phyloP scores from a whole-genome alignment of 2,329 filamentous ascomycete genomes.

The Acrocalymma vagum region DNA sequence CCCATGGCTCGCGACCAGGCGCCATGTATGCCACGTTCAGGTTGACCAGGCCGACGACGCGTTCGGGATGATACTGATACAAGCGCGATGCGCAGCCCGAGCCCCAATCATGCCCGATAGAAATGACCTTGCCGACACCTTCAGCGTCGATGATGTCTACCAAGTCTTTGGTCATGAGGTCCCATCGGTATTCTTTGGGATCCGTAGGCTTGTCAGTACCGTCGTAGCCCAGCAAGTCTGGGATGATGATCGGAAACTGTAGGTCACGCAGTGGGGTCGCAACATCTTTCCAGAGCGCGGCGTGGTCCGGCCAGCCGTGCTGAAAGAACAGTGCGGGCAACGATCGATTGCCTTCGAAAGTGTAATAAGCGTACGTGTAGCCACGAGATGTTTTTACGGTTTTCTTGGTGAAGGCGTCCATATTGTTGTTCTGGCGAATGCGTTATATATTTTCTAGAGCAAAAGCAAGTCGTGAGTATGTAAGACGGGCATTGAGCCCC shows the following conservation, averaged over 20 bases:
- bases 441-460: too few species aligned
- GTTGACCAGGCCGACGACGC: conserved; percentile 53
- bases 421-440: too few species aligned
- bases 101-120: conserved; percentile 63
- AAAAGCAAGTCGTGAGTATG: too few species aligned
- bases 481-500: too few species aligned
- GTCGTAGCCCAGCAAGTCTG: conserved; percentile 50
- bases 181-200: conserved; percentile 26
- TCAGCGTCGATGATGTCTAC: conserved; percentile 37
- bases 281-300: conserved; percentile 55
- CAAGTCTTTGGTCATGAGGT: conserved; percentile 32
- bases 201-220: conserved; percentile 44
- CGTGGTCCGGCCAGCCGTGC: conserved; percentile 62
- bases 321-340: conserved; percentile 45
- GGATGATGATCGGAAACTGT: conserved; percentile 50
- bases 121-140: conserved; percentile 37
- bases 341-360: conserved; percentile 23
- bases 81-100: conserved; percentile 50
- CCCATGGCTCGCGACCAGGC: conserved; percentile 43
- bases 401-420: conserved; percentile 38
- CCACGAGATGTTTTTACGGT: conserved; percentile 34
- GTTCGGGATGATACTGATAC: conserved; percentile 52
- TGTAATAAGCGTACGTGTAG: conserved; percentile 40
- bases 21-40: conserved; percentile 54
- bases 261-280: conserved; percentile 50